Evolutionary conservation across 2,329 filamentous ascomycete genomes (phyloP), one percentile per base, ranked within the genome.

Genomic region (Chaetomium sp.): DNA sequence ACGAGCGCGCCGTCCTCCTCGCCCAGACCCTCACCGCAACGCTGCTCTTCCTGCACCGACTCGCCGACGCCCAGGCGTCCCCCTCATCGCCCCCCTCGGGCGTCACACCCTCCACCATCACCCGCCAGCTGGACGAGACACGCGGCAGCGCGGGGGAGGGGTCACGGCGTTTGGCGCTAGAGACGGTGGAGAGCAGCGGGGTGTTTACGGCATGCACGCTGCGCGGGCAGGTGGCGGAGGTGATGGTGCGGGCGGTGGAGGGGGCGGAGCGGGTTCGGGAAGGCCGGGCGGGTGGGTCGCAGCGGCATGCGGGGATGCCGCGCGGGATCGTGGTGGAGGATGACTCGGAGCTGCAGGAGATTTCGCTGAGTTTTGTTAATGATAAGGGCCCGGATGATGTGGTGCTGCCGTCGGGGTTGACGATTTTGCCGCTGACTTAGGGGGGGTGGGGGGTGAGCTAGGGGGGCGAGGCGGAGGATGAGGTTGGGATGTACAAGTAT

Each of bases 1-100:
- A 72, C 64, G 70, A 72, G 35, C 69, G 70, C 51, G 70, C 69
- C 7, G 70, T 71, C 16, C 47, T 72, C 45, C 63, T 72, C 2
- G 57, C 67, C 7, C 70, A 72, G 50, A 65, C 67, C 12, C 65
- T 72, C 4, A 64, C 69, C 1, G 63, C 35, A 3, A 49, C 69
- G 10, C 54, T 70, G 6, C 56, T 71, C 50, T 71, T 71, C 61
- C 51, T 71, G 42, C 66, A 70, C 67, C 67, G 65, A 29, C 66
- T 72, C 7, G 70, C 70, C 23, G 69, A 67, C 51, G 55, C 65
- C 19, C 70, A 72, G 55, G 70, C 68, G 67, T 63, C 67, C 12
- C 65, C 12, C 12, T 5, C 23, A 13, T 67, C 31, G 54, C 61
- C 0, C 42, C 60, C n/a, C 61, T 47, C 50, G 59, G 63, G 60